Evolutionary conservation across 805 yeast genomes (phyloP).

Genomic region (Lipomyces kockii): DNA sequence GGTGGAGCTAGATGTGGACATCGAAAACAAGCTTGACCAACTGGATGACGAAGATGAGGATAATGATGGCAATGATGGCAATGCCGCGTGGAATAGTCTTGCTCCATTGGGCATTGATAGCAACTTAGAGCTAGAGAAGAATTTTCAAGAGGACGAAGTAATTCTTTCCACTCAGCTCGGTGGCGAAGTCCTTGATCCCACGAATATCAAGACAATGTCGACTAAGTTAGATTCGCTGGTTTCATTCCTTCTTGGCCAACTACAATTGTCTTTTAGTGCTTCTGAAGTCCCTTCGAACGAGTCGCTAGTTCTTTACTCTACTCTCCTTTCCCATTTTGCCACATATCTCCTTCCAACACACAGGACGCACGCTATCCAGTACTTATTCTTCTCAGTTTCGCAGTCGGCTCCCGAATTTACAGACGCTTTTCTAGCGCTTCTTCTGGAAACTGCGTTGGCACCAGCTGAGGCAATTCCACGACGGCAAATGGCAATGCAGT

Average conservation of each 20-base stretch:
- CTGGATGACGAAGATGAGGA: constrained; percentile 74
- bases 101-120: neutral
- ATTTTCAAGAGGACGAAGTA: constrained; percentile 21
- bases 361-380: constrained; percentile 86
- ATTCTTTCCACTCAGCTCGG: constrained; percentile 21
- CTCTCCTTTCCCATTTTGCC: constrained; percentile 75
- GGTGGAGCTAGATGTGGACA: constrained; percentile 87
- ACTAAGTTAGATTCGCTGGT: constrained; percentile 73
- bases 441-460: constrained; percentile 82
- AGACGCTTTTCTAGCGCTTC: constrained; percentile 79
- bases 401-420: constrained; percentile 81
- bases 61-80: constrained; percentile 49
- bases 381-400: constrained; percentile 75
- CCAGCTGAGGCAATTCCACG: constrained; percentile 70
- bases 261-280: constrained; percentile 54
- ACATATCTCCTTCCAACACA: constrained; percentile 89
- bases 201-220: constrained; percentile 26
- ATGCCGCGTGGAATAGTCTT: constrained; percentile 21
- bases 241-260: constrained; percentile 57
- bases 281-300: constrained; percentile 63
- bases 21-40: constrained; percentile 86
- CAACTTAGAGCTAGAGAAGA: constrained; percentile 4
- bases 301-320: constrained; percentile 71
- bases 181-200: constrained; percentile 13
- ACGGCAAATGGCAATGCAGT: constrained; percentile 88